Evolutionary conservation across 495 filamentous ascomycete genomes (phyloP).

Genomic region (Daldinia childiae): DNA sequence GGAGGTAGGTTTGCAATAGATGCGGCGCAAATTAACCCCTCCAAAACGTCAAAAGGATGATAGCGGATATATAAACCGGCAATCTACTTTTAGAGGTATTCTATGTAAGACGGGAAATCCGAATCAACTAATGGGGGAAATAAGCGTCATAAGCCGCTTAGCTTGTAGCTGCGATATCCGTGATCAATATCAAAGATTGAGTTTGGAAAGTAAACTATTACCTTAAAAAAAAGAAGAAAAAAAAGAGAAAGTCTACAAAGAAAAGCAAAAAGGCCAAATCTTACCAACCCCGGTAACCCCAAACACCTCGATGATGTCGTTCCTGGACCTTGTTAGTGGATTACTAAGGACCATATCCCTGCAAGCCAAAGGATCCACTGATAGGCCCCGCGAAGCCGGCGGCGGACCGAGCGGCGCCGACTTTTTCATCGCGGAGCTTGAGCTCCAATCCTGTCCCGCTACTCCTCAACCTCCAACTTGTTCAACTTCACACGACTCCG

Average conservation of each 20-base stretch:
- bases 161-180: not conserved
- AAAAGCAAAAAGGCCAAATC: not conserved
- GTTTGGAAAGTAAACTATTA: too few relatives aligned
- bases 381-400: slow-evolving; percentile 29
- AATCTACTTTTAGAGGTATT: not conserved
- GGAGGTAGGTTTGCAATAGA: not conserved
- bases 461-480: slow-evolving; percentile 6
- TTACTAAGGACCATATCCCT: slow-evolving; percentile 48
- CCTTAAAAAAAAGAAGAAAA: not conserved
- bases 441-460: slow-evolving; percentile 36
- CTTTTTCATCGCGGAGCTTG: slow-evolving; percentile 34
- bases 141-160: not conserved
- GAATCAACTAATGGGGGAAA: not conserved
- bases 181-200: not conserved
- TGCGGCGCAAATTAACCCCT: slow-evolving; percentile 1
- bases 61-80: not conserved
- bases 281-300: too few relatives aligned
- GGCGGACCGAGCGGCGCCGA: slow-evolving; percentile 40
- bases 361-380: slow-evolving; percentile 30
- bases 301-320: slow-evolving; percentile 31
- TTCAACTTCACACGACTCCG: not conserved
- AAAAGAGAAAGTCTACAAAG: not conserved
- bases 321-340: slow-evolving; percentile 36
- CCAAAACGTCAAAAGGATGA: not conserved
- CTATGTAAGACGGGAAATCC: not conserved